Percentiles rank a stretch among this genome's conserved stretches.
These are phyloP conservation scores for Castanopsis chinensis DNA, from an alignment of 306 rosid genomes.

Conservation along the genomic window DNA sequence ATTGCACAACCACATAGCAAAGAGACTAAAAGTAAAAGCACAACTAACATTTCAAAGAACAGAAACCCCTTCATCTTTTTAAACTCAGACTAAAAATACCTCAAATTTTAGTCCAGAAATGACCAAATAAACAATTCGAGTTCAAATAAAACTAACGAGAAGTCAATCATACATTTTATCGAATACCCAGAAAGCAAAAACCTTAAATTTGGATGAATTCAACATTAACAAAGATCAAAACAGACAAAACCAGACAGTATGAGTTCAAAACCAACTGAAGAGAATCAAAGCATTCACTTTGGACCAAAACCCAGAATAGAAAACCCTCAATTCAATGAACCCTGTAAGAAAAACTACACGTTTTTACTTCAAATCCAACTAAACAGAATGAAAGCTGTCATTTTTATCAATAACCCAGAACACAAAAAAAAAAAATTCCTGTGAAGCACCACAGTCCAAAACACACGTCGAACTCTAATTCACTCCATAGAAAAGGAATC, in stretches of 20 bases:
- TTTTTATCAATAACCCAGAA: background rate
- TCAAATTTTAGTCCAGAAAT: background rate
- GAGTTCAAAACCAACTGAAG: background rate
- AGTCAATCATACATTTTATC: background rate
- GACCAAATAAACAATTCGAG: background rate
- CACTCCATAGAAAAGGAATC: background rate
- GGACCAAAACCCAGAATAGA: slow-evolving; percentile 13
- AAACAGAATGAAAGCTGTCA: background rate
- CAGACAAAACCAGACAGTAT: background rate
- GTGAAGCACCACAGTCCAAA: background rate
- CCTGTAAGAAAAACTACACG: background rate
- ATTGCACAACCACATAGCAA: slow-evolving; percentile 34
- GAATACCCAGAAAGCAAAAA: slow-evolving; percentile 10
- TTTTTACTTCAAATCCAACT: background rate
- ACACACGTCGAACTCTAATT: background rate
- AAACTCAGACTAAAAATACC: slow-evolving; percentile 8
- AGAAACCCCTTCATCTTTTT: slow-evolving; percentile 38
- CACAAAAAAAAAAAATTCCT: background rate
- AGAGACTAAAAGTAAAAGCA: slow-evolving; percentile 20
- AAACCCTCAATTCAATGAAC: background rate
- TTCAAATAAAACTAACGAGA: background rate
- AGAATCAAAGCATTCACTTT: slow-evolving; percentile 1
- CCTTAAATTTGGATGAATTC: background rate
- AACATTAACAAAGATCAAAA: background rate
- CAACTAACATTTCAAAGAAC: slow-evolving; percentile 16